These are phyloP conservation scores for Trichocladium antarcticum DNA, from an alignment of 495 filamentous ascomycete genomes.

Conservation along the genomic window DNA sequence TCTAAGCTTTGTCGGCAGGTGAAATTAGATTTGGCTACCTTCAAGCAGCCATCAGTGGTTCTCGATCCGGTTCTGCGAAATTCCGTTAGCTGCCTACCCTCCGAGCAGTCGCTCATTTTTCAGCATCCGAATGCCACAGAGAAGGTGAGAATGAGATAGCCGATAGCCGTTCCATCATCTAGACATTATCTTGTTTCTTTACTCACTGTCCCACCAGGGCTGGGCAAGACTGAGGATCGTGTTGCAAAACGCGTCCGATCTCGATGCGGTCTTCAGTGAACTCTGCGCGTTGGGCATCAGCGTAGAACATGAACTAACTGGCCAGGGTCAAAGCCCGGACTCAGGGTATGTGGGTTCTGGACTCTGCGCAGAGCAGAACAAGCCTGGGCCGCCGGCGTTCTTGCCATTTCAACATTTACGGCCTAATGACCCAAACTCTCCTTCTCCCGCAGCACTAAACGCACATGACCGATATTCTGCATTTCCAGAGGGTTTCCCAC, in stretches of 20 bases:
- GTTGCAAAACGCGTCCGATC: conserved; percentile 10
- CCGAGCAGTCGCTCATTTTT: conserved; percentile 12
- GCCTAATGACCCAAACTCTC: neutral
- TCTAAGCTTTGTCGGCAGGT: conserved; percentile 7
- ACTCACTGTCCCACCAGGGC: no score
- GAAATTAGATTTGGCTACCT: conserved; percentile 14
- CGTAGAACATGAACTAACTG: neutral
- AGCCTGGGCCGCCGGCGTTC: neutral
- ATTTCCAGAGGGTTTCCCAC: neutral
- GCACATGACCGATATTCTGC: neutral
- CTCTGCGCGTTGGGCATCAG: conserved; percentile 7
- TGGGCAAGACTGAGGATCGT: conserved; percentile 9
- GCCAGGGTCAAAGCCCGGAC: neutral
- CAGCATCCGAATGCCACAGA: conserved; percentile 6
- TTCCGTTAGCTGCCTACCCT: conserved; percentile 4
- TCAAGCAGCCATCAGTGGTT: conserved; percentile 1
- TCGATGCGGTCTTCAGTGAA: conserved; percentile 10
- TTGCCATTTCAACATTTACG: neutral
- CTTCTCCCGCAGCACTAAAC: neutral
- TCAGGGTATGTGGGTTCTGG: neutral
- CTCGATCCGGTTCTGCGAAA: neutral
- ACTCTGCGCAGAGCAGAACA: neutral
- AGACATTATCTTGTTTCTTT: no score
- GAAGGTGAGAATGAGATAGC: conserved; percentile 1
- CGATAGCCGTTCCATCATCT: no score